Evolutionary conservation across 2,329 filamentous ascomycete species (phyloP).

Genomic region (Canariomyces notabilis): DNA sequence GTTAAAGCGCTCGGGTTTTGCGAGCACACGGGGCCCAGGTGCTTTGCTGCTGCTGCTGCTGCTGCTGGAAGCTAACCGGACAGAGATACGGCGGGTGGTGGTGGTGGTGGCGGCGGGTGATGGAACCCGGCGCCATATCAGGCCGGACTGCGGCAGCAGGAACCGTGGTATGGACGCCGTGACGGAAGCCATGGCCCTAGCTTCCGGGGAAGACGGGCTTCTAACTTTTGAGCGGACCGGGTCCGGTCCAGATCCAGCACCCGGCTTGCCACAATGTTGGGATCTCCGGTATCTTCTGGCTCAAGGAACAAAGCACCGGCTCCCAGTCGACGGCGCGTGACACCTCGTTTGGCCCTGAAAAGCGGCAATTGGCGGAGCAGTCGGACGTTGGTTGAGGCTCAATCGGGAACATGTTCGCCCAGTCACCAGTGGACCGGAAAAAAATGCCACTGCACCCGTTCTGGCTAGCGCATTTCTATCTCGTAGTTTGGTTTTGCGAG

Average conservation of each 20-base stretch:
- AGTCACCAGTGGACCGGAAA: conserved; percentile 3
- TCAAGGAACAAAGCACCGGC: background rate
- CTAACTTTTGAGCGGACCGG: no score
- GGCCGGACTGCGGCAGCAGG: conserved; percentile 58
- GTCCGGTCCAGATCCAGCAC: background rate
- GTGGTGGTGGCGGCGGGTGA: conserved; percentile 27
- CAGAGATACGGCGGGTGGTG: conserved; percentile 17
- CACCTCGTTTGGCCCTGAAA: background rate
- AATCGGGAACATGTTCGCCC: conserved; percentile 13
- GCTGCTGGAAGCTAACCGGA: conserved; percentile 12
- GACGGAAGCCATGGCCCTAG: conserved; percentile 37
- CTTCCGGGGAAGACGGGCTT: background rate
- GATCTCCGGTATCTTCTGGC: background rate
- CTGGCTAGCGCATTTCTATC: conserved; percentile 7
- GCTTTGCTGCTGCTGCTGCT: conserved; percentile 18
- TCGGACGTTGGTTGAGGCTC: conserved; percentile 18
- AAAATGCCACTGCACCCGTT: conserved; percentile 13
- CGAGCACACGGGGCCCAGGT: conserved; percentile 62
- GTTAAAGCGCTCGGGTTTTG: conserved; percentile 83
- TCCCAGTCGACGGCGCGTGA: background rate
- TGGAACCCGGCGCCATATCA: conserved; percentile 45
- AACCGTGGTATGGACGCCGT: conserved; percentile 55
- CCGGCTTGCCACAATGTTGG: background rate
- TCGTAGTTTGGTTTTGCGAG: background rate
- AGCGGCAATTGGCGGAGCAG: background rate